phyloP scores from a whole-genome alignment of 2,329 filamentous ascomycete genomes.

The Colletotrichum viniferum region DNA sequence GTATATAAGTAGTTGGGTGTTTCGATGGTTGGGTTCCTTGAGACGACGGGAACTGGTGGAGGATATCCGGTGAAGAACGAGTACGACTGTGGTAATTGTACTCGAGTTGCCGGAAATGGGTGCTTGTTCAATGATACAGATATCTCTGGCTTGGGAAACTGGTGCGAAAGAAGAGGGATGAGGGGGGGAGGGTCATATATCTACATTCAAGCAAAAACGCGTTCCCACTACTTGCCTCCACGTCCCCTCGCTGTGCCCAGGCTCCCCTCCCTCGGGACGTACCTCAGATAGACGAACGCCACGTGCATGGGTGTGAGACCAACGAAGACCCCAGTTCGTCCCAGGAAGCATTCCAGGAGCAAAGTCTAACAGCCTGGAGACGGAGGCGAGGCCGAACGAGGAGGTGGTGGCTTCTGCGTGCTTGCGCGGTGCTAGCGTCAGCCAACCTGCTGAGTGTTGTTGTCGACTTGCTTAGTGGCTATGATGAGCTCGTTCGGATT shows the following conservation, averaged over 20 bases:
- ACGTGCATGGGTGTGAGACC: conserved; percentile 1
- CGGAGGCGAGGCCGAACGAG: neutral
- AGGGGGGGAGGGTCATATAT: conserved; percentile 2
- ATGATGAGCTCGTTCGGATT: neutral
- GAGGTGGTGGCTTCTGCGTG: neutral
- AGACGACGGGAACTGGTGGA: neutral
- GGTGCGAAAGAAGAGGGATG: neutral
- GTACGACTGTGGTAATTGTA: neutral
- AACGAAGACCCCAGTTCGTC: neutral
- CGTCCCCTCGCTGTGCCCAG: neutral
- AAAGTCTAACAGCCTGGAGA: neutral
- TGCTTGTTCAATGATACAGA: neutral
- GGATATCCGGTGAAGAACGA: neutral
- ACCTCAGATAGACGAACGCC: conserved; percentile 15
- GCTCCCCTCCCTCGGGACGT: neutral
- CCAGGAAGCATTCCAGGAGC: neutral
- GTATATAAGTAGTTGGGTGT: neutral
- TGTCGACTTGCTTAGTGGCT: neutral
- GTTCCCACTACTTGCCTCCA: neutral
- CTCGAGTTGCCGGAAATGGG: neutral
- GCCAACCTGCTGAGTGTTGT: neutral
- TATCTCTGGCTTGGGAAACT: neutral
- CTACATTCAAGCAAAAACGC: neutral
- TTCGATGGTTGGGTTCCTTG: neutral
- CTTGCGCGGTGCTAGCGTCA: conserved; percentile 16